phyloP scores from a whole-genome alignment of 306 rosid species.

The Rosa persica region DNA sequence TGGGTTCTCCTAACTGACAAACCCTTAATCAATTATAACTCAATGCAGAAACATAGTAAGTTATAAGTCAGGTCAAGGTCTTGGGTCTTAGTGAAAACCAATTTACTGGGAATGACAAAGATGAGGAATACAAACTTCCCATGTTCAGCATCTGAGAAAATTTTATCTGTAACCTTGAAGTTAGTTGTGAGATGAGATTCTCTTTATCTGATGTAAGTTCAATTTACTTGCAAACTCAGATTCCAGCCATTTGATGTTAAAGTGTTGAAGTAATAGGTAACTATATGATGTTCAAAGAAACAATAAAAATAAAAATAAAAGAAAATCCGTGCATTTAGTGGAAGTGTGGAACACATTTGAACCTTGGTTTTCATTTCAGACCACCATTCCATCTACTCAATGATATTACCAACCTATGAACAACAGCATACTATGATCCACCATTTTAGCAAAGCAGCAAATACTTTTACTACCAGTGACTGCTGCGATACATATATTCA shows the following conservation, averaged over 20 bases:
- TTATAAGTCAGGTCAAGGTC: slow-evolving; percentile 3
- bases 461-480: not conserved
- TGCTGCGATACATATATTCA: not conserved
- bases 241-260: not conserved
- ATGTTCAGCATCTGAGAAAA: not conserved
- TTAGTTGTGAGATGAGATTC: not conserved
- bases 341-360: not conserved
- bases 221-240: not conserved
- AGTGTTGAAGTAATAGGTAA: not conserved
- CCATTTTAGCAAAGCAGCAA: not conserved
- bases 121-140: not conserved
- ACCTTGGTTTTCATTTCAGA: slow-evolving; percentile 2
- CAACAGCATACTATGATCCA: not conserved
- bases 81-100: slow-evolving; percentile 5
- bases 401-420: not conserved
- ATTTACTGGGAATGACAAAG: not conserved
- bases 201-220: not conserved
- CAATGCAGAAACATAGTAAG: not conserved
- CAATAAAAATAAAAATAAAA: not conserved
- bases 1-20: not conserved
- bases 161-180: not conserved
- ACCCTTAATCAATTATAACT: not conserved
- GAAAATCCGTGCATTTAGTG: not conserved
- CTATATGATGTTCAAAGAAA: not conserved
- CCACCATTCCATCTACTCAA: not conserved